Percentiles rank a stretch among this genome's conserved stretches.
Evolutionary conservation across 441 rosid species (phyloP).

Genomic region (Gossypium lobatum): DNA sequence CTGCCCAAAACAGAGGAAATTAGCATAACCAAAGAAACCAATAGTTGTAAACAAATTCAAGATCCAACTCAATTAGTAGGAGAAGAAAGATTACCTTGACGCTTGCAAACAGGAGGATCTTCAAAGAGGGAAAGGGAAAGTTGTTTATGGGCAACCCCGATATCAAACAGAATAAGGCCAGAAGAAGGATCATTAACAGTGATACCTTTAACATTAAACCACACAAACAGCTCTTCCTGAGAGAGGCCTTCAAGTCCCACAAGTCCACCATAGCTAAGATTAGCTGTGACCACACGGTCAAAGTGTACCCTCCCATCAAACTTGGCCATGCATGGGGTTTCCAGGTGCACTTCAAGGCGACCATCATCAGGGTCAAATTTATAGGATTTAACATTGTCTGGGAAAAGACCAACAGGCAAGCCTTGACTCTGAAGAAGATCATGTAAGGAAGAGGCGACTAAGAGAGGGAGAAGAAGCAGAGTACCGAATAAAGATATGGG

Average conservation of each 20-base stretch:
- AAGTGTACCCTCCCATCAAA: slow-evolving; percentile 69
- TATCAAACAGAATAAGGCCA: slow-evolving; percentile 77
- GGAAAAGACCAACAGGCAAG: slow-evolving; percentile 86
- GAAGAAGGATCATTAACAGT: slow-evolving; percentile 72
- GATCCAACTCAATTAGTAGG: background rate
- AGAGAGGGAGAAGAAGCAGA: slow-evolving; percentile 23
- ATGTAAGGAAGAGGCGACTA: slow-evolving; percentile 39
- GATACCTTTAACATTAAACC: slow-evolving; percentile 85
- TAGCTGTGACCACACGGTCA: slow-evolving; percentile 68
- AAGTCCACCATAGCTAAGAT: slow-evolving; percentile 81
- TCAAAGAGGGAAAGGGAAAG: slow-evolving; percentile 76
- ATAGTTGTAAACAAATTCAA: background rate
- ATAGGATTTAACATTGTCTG: slow-evolving; percentile 57
- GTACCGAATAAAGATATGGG: slow-evolving; percentile 17
- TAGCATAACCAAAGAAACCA: background rate
- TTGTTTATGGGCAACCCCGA: slow-evolving; percentile 84
- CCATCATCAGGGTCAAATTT: slow-evolving; percentile 40
- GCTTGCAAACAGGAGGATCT: slow-evolving; percentile 82
- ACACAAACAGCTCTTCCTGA: slow-evolving; percentile 87
- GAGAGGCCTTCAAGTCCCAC: slow-evolving; percentile 69
- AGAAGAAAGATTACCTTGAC: slow-evolving; percentile 32
- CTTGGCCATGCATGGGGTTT: slow-evolving; percentile 70
- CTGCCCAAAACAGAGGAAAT: background rate
- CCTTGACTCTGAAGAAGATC: slow-evolving; percentile 70
- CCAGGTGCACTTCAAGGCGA: slow-evolving; percentile 55